Percentiles rank a stretch among this genome's conserved stretches.
phyloP scores from a whole-genome alignment of 2,329 filamentous ascomycete genomes.

The Claviceps maximensis region DNA sequence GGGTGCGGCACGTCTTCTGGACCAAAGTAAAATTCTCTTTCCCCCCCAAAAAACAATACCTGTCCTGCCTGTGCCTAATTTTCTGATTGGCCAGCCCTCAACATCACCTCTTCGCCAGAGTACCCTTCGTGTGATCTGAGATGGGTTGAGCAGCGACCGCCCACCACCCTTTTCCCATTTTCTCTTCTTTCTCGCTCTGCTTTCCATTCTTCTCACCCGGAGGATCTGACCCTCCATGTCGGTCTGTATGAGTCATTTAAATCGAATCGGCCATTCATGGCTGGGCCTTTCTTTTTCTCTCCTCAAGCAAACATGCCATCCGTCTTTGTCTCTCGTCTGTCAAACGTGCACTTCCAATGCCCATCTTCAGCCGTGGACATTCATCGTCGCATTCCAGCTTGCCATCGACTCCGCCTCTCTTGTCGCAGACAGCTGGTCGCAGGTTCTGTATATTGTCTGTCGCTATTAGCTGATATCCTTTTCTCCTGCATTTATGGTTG shows the following conservation, averaged over 20 bases:
- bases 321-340: not conserved
- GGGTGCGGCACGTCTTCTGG: conserved; percentile 5
- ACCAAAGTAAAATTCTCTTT: conserved; percentile 19
- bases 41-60: conserved; percentile 22
- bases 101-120: conserved; percentile 22
- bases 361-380: conserved; percentile 3
- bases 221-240: conserved; percentile 14
- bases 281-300: not conserved
- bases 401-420: conserved; percentile 7
- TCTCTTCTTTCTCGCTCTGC: conserved; percentile 14
- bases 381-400: conserved; percentile 21
- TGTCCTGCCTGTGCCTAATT: conserved; percentile 21
- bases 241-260: conserved; percentile 20
- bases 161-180: conserved; percentile 9
- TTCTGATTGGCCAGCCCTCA: conserved; percentile 25
- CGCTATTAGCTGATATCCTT: conserved; percentile 9
- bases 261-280: not conserved
- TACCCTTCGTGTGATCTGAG: conserved; percentile 21
- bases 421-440: not conserved
- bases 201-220: conserved; percentile 12
- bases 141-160: conserved; percentile 11
- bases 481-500: conserved; percentile 5
- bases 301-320: not conserved
- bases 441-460: conserved; percentile 1
- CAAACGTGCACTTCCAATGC: conserved; percentile 5